Evolutionary conservation across 2,329 filamentous ascomycete genomes (phyloP).

Genomic region (Aspergillus versicolor): DNA sequence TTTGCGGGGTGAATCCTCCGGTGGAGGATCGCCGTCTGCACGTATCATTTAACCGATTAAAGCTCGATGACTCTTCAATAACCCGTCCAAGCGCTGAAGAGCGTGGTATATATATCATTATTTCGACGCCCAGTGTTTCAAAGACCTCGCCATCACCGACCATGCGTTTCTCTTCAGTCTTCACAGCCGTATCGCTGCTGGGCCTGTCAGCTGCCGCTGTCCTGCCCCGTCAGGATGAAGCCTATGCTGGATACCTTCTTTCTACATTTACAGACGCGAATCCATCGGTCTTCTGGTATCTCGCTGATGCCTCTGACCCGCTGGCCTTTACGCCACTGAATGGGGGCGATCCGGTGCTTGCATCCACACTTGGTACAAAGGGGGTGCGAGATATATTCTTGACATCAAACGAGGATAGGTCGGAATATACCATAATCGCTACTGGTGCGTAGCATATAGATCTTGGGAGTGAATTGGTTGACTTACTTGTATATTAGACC

Average conservation of each 20-base stretch:
- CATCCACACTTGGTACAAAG: neutral
- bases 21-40: neutral
- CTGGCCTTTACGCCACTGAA: slow-evolving; percentile 4
- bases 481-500: neutral
- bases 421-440: slow-evolving; percentile 2
- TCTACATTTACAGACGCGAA: slow-evolving; percentile 6
- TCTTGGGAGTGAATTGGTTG: neutral
- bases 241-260: slow-evolving; percentile 7
- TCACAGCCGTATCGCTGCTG: neutral
- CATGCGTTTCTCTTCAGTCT: neutral
- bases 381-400: slow-evolving; percentile 6
- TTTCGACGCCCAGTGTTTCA: neutral
- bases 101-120: no score
- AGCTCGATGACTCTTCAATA: no score
- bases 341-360: neutral
- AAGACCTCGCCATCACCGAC: neutral
- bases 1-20: neutral
- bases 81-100: no score
- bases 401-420: neutral
- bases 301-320: neutral
- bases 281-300: slow-evolving; percentile 5
- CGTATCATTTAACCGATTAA: no score
- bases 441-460: neutral
- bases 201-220: neutral
- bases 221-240: neutral